A percentile compares a stretch with the other conserved stretches of the same genome.
Evolutionary conservation across 176 grass and related monocot genomes (phyloP).

Genomic region (Tillandsia fasciculata): DNA sequence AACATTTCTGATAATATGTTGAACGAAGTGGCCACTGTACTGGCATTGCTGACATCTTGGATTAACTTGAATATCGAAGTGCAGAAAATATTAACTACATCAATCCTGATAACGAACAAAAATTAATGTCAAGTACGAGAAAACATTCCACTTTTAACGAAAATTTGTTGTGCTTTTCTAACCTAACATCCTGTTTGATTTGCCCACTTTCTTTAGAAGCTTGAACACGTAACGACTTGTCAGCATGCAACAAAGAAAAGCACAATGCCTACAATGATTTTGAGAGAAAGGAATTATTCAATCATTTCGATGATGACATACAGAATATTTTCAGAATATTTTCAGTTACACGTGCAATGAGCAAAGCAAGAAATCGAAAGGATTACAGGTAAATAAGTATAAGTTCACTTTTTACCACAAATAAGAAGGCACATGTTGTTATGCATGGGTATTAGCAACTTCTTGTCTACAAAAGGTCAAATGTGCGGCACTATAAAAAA

Average conservation of each 20-base stretch:
- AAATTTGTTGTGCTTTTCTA: conserved; percentile 22
- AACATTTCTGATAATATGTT: conserved; percentile 61
- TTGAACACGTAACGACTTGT: conserved; percentile 34
- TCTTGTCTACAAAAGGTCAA: too few species aligned
- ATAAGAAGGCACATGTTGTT: neutral
- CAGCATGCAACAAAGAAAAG: conserved; percentile 54
- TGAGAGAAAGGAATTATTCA: neutral
- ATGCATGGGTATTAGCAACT: neutral
- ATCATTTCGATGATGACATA: neutral
- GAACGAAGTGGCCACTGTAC: conserved; percentile 58
- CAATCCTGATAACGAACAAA: conserved; percentile 57
- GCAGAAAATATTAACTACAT: conserved; percentile 63
- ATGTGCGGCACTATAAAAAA: too few species aligned
- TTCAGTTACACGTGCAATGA: neutral
- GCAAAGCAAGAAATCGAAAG: neutral
- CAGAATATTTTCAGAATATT: neutral
- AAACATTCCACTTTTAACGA: neutral
- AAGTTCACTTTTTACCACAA: neutral
- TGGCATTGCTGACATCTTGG: conserved; percentile 41
- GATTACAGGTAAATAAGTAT: neutral
- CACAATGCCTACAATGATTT: conserved; percentile 41
- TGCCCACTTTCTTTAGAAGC: conserved; percentile 38
- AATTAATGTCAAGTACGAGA: neutral
- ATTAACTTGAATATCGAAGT: conserved; percentile 56
- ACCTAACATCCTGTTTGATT: conserved; percentile 55